phyloP scores from a whole-genome alignment of 306 rosid species.

The Gastrolobium villosum region DNA sequence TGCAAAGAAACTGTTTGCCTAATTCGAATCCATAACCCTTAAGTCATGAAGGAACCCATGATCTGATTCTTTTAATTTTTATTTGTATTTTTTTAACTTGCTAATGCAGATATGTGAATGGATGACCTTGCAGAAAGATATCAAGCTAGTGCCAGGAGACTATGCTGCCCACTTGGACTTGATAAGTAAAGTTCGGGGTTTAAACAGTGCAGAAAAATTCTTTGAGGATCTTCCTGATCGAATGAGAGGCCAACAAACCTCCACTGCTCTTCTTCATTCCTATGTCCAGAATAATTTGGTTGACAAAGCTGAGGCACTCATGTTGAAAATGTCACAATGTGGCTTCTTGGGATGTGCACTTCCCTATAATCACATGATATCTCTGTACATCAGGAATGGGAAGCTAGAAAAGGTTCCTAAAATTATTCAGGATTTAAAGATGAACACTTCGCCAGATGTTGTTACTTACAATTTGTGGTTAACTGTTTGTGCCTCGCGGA shows the following conservation, averaged over 20 bases:
- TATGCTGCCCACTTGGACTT: constrained; percentile 94
- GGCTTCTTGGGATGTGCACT: constrained; percentile 68
- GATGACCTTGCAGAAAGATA: constrained; percentile 81
- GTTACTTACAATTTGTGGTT: constrained; percentile 82
- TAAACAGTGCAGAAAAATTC: constrained; percentile 86
- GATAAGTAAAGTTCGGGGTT: constrained; percentile 88
- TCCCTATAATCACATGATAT: constrained; percentile 88
- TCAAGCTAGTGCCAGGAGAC: constrained; percentile 77
- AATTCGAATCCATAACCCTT: too few relatives aligned
- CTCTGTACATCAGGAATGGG: constrained; percentile 74
- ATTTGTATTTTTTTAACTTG: not conserved
- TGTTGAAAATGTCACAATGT: constrained; percentile 83
- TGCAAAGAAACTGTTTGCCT: too few relatives aligned
- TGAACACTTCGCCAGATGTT: constrained; percentile 70
- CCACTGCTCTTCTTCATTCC: constrained; percentile 81
- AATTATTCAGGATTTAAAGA: constrained; percentile 68
- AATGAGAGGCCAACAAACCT: constrained; percentile 60
- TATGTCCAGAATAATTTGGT: constrained; percentile 72
- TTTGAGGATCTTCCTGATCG: constrained; percentile 85
- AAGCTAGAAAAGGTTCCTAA: constrained; percentile 70
- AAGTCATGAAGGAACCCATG: too few relatives aligned
- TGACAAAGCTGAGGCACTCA: constrained; percentile 82
- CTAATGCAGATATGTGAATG: constrained; percentile 83
- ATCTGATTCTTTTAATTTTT: constrained; percentile 13
- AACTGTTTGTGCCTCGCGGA: constrained; percentile 65